Evolutionary conservation across 2,329 filamentous ascomycete genomes (phyloP).

Genomic region (Escovopsis sp.): DNA sequence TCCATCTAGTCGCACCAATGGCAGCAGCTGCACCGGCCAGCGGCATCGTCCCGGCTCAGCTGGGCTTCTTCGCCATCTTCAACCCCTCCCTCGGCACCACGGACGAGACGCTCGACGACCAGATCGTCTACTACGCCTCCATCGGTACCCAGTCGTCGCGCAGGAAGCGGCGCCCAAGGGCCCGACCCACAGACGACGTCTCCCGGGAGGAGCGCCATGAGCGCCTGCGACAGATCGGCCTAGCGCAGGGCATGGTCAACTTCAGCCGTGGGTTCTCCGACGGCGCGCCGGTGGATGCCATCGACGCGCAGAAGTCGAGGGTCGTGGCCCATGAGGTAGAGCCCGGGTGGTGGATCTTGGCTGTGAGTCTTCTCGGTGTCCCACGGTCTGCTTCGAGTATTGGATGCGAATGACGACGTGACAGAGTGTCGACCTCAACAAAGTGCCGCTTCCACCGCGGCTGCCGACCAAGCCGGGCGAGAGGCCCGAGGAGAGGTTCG

Average conservation of each 20-base stretch:
- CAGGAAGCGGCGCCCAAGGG: constrained; percentile 27
- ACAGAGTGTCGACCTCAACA: constrained; percentile 58
- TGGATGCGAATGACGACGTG: constrained; percentile 3
- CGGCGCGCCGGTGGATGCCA: constrained; percentile 60
- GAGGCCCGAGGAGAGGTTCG: constrained; percentile 34
- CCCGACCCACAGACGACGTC: constrained; percentile 27
- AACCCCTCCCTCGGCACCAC: constrained; percentile 63
- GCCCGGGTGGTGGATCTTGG: constrained; percentile 86
- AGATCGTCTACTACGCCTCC: constrained; percentile 90
- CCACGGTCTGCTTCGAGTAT: too few species aligned
- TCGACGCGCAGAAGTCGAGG: constrained; percentile 82
- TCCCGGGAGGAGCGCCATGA: constrained; percentile 64
- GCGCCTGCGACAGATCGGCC: constrained; percentile 77
- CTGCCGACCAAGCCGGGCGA: constrained; percentile 27
- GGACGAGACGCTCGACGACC: constrained; percentile 49
- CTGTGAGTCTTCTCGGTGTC: constrained; percentile 55
- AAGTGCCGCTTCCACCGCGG: constrained; percentile 46
- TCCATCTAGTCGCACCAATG: constrained; percentile 7
- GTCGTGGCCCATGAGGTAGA: constrained; percentile 81
- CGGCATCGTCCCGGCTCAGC: constrained; percentile 50
- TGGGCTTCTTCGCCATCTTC: constrained; percentile 89
- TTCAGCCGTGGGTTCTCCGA: constrained; percentile 82
- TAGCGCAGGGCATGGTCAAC: constrained; percentile 91
- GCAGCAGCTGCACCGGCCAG: constrained; percentile 9
- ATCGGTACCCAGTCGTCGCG: constrained; percentile 27